phyloP scores from a whole-genome alignment of 495 filamentous ascomycete species.

The Geopyxis carbonaria region DNA sequence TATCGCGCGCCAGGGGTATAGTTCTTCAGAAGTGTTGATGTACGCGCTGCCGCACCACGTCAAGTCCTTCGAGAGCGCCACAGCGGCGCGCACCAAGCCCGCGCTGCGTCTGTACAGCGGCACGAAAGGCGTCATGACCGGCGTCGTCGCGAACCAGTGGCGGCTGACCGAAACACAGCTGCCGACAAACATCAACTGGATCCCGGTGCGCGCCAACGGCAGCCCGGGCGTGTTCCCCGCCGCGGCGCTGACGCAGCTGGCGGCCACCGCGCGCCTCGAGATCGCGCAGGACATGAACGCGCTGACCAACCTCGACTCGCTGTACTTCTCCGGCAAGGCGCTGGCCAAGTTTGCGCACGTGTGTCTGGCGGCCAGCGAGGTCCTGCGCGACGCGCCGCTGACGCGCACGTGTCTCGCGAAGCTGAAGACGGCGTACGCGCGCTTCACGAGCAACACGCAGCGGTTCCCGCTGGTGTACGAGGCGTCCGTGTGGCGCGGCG shows the following conservation, averaged over 20 bases:
- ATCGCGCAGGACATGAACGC: constrained; percentile 48
- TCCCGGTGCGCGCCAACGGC: constrained; percentile 9
- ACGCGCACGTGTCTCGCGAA: constrained; percentile 45
- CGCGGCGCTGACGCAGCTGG: constrained; percentile 16
- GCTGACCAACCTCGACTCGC: constrained; percentile 33
- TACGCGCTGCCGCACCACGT: constrained; percentile 80
- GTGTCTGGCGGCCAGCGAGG: constrained; percentile 47
- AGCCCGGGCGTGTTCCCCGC: constrained; percentile 1
- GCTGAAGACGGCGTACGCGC: constrained; percentile 59
- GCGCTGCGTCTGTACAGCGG: constrained; percentile 48
- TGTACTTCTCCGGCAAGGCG: constrained; percentile 92
- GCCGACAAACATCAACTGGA: constrained; percentile 47
- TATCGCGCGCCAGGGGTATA: constrained; percentile 28
- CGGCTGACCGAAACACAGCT: constrained; percentile 58
- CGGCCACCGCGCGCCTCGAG: constrained; percentile 63
- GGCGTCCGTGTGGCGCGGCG: constrained; percentile 62
- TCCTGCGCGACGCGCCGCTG: constrained; percentile 42
- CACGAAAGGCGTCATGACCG: constrained; percentile 66
- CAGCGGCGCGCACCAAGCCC: constrained; percentile 1
- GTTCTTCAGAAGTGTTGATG: constrained; percentile 38
- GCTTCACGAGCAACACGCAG: constrained; percentile 62
- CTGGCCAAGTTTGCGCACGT: constrained; percentile 72
- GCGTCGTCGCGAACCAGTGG: constrained; percentile 60
- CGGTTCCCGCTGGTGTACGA: constrained; percentile 68
- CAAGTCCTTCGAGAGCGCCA: constrained; percentile 37